phyloP scores from a whole-genome alignment of 306 rosid species.

The Geum urbanum region DNA sequence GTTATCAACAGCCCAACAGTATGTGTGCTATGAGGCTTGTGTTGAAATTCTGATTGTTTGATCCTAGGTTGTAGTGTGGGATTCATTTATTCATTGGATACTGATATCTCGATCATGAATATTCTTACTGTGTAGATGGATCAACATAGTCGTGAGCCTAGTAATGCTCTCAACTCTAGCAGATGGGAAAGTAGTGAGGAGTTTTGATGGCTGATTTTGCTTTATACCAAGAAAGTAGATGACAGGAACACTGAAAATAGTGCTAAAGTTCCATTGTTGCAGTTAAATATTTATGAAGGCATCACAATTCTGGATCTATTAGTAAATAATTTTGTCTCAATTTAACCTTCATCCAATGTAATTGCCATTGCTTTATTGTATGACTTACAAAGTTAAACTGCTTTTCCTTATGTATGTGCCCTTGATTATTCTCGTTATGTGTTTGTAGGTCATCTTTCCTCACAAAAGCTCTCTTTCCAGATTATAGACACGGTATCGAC shows the following conservation, averaged over 20 bases:
- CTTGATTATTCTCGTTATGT: slow-evolving; percentile 15
- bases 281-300: slow-evolving; percentile 83
- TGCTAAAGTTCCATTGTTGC: slow-evolving; percentile 59
- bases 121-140: no score
- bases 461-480: slow-evolving; percentile 94
- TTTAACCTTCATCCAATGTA: slow-evolving; percentile 14
- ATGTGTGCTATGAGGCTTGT: no score
- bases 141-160: no score
- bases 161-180: no score
- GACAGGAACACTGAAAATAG: slow-evolving; percentile 33
- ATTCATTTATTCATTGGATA: no score
- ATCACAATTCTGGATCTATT: slow-evolving; percentile 93
- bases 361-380: slow-evolving; percentile 15
- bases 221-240: slow-evolving; percentile 61
- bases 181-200: no score
- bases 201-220: slow-evolving; percentile 57
- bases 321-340: slow-evolving; percentile 53
- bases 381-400: slow-evolving; percentile 19
- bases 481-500: slow-evolving; percentile 83
- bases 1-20: no score
- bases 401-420: slow-evolving; percentile 16
- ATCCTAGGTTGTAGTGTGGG: no score
- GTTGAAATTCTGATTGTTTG: no score
- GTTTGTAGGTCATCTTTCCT: slow-evolving; percentile 84
- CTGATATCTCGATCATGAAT: no score